Evolutionary conservation across 2,329 filamentous ascomycete genomes (phyloP).

Genomic region (Apiospora marii): DNA sequence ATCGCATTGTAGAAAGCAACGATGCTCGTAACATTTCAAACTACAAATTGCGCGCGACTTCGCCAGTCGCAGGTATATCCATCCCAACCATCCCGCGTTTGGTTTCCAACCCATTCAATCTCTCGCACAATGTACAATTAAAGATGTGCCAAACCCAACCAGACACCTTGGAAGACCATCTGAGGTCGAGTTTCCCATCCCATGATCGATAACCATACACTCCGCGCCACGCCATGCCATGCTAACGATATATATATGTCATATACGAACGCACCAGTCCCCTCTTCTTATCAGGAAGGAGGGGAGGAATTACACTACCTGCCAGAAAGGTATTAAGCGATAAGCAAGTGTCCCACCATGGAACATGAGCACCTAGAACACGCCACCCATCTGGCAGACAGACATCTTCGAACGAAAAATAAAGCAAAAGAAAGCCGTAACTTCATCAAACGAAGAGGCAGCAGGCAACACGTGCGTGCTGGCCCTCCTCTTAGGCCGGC

Average conservation of each 20-base stretch:
- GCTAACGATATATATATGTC: neutral
- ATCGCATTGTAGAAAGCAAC: neutral
- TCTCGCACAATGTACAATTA: conserved; percentile 4
- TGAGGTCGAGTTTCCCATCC: neutral
- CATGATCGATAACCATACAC: neutral
- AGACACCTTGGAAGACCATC: conserved; percentile 6
- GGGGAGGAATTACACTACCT: neutral
- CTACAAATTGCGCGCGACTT: neutral
- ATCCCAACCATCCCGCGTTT: neutral
- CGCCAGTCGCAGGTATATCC: conserved; percentile 19
- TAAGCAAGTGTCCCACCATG: neutral
- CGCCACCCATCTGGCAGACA: neutral
- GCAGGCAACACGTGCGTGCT: no score
- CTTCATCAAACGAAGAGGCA: conserved; percentile 1
- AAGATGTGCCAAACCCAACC: conserved; percentile 13
- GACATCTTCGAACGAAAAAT: neutral
- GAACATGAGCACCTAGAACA: neutral
- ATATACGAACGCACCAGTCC: neutral
- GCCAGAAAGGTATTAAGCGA: neutral
- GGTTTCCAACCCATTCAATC: neutral
- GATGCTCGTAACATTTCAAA: neutral
- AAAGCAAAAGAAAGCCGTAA: neutral
- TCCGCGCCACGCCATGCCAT: conserved; percentile 9
- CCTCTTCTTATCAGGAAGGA: neutral
- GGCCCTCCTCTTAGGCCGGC: neutral